Evolutionary conservation across 768 basidiomycete species (phyloP).

Genomic region (Amanita pseudoporphyria): DNA sequence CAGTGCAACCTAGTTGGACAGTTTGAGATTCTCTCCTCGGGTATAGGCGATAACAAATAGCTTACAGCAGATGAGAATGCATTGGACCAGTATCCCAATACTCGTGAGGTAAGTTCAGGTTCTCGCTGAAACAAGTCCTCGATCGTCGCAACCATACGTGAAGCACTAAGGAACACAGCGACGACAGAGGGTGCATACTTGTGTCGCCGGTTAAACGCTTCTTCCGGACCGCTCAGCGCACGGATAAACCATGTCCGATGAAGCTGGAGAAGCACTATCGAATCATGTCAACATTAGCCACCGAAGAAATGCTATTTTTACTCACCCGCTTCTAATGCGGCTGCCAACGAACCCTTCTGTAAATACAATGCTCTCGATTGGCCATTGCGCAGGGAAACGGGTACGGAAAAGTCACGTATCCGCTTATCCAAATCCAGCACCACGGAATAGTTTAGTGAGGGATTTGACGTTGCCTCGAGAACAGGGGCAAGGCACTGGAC

Average conservation of each 20-base stretch:
- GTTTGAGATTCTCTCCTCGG: background rate
- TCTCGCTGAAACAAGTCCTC: conserved; percentile 47
- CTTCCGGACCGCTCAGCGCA: conserved; percentile 47
- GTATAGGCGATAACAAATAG: conserved; percentile 8
- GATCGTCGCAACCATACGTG: conserved; percentile 52
- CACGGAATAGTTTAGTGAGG: conserved; percentile 37
- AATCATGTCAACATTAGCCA: background rate
- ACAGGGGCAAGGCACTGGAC: conserved; percentile 51
- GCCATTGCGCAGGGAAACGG: conserved; percentile 35
- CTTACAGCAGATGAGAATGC: conserved; percentile 43
- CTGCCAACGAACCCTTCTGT: conserved; percentile 50
- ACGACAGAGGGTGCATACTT: conserved; percentile 63
- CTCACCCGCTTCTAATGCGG: conserved; percentile 54
- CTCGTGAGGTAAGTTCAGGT: conserved; percentile 47
- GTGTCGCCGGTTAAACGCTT: conserved; percentile 51
- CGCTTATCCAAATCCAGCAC: conserved; percentile 47
- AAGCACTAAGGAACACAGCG: conserved; percentile 56
- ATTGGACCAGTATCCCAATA: conserved; percentile 45
- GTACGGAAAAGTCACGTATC: conserved; percentile 55
- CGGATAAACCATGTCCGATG: conserved; percentile 62
- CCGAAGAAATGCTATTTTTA: background rate
- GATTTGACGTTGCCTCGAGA: conserved; percentile 45
- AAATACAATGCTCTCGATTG: conserved; percentile 40
- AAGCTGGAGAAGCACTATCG: conserved; percentile 51
- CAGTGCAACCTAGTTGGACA: conserved; percentile 31